A percentile compares a stretch with the other conserved stretches of the same genome.
phyloP scores from a whole-genome alignment of 257 asterid species.

The Mitragyna speciosa region DNA sequence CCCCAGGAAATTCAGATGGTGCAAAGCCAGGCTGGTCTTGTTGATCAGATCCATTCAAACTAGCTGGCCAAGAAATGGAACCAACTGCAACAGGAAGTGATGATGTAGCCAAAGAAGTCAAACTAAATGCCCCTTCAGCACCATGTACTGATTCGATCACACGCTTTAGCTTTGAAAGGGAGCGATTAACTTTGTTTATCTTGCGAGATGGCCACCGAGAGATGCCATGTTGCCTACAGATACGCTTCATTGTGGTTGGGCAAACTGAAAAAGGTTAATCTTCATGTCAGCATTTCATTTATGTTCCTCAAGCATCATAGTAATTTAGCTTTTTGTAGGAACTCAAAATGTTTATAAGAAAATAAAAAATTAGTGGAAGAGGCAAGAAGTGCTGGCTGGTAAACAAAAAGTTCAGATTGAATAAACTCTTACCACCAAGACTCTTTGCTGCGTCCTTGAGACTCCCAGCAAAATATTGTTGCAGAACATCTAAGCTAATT shows the following conservation, averaged over 20 bases:
- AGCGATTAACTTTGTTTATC: conserved; percentile 90
- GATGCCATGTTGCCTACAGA: conserved; percentile 92
- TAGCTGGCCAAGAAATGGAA: conserved; percentile 64
- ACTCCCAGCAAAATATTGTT: conserved; percentile 86
- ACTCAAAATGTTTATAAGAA: neutral
- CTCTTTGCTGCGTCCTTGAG: conserved; percentile 93
- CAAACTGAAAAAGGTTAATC: conserved; percentile 55
- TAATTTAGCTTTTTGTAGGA: neutral
- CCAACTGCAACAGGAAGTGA: conserved; percentile 67
- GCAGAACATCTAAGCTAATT: conserved; percentile 84
- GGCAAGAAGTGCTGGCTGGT: neutral
- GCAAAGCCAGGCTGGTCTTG: conserved; percentile 39
- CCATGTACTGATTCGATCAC: conserved; percentile 92
- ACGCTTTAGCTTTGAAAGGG: conserved; percentile 73
- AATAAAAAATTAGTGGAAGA: neutral
- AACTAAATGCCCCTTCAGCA: conserved; percentile 71
- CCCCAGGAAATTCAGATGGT: conserved; percentile 53
- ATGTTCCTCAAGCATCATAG: neutral
- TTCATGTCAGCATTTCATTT: conserved; percentile 10
- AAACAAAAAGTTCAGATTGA: conserved; percentile 8
- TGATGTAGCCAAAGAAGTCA: conserved; percentile 60
- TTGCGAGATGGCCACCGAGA: conserved; percentile 97
- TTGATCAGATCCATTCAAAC: conserved; percentile 46
- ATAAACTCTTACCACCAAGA: conserved; percentile 72
- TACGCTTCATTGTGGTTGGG: conserved; percentile 93